Base-by-base conservation (phyloP, 176 grass and related monocot genomes). In the Themeda triandra region DNA sequence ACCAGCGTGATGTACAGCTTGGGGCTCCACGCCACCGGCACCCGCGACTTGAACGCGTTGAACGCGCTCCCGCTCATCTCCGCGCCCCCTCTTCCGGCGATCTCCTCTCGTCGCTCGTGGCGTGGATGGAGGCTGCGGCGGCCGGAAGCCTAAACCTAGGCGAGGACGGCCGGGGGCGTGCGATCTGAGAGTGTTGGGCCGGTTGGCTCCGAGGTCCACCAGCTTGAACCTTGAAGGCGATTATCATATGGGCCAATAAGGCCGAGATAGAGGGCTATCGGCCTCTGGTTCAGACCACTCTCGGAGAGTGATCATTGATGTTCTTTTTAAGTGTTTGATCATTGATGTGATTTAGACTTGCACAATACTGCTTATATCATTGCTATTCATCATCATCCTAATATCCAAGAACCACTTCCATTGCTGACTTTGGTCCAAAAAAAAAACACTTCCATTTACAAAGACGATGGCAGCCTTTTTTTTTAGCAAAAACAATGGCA, bases 1-100 rank as follows among this genome's bases (percentile, higher is more conserved):
- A 98, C 95, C 60, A 98, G 87, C 79, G 95, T 98, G 80, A 98
- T 93, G 91, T 93, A 98, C 18, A 98, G 85, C 54, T 72, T 69
- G 14, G 88, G 84, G 83, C 92, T 98, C 95, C 91, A 93, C 27
- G 79, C 91, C 68, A 98, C 88, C 37, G 85, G 80, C 77, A 92
- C 91, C 36, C 68, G 75, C 24, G 92, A 67, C 87, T 88, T 98
- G 92, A 98, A 98, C 40, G 86, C 95, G 70, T 91, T 94, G 84
- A 91, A 94, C 32, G 95, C 95, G 76, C 90, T 91, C 30, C 95
- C 92, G 75, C 84, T 94, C 92, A 92, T 97, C 74, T 23, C 28
- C 37, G 41, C 48, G 54, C 4, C 42, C 15, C 2, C 19, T 18
- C 65, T 13, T 35, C 83, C 45, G 78, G 78, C 21, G 44, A 69